Evolutionary conservation across 2,329 filamentous ascomycete species (phyloP).

Genomic region (Clarireedia homoeocarpa): DNA sequence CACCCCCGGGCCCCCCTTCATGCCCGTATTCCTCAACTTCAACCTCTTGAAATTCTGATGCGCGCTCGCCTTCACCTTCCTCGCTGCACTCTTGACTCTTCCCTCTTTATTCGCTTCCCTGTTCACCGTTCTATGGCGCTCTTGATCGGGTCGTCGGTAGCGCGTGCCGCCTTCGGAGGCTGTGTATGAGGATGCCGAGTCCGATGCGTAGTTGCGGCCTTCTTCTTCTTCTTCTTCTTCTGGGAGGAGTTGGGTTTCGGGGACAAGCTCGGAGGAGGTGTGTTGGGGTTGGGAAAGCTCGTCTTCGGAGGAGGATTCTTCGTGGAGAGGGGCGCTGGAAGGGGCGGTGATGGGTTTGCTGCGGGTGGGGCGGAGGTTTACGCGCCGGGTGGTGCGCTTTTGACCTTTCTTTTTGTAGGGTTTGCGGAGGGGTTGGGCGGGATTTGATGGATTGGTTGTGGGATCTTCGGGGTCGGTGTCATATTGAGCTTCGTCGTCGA

Average conservation of each 20-base stretch:
- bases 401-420: constrained; percentile 77
- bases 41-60: constrained; percentile 57
- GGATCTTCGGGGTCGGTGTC: constrained; percentile 43
- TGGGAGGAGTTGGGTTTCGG: neutral
- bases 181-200: constrained; percentile 27
- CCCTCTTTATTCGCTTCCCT: constrained; percentile 30
- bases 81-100: constrained; percentile 42
- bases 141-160: constrained; percentile 26
- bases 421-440: constrained; percentile 37
- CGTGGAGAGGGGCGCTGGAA: constrained; percentile 24
- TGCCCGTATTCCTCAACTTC: constrained; percentile 53
- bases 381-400: constrained; percentile 66
- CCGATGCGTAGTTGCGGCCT: constrained; percentile 28
- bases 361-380: constrained; percentile 53
- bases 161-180: constrained; percentile 30
- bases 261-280: neutral
- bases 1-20: constrained; percentile 50
- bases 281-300: neutral
- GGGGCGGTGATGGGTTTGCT: constrained; percentile 35
- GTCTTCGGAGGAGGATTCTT: constrained; percentile 3
- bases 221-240: neutral
- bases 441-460: constrained; percentile 18
- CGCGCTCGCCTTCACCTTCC: constrained; percentile 56
- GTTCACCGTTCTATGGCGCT: constrained; percentile 17
- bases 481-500: constrained; percentile 54